These are phyloP conservation scores for Sabuloglossum arenarium DNA, from an alignment of 495 filamentous ascomycete genomes.

Conservation along the genomic window DNA sequence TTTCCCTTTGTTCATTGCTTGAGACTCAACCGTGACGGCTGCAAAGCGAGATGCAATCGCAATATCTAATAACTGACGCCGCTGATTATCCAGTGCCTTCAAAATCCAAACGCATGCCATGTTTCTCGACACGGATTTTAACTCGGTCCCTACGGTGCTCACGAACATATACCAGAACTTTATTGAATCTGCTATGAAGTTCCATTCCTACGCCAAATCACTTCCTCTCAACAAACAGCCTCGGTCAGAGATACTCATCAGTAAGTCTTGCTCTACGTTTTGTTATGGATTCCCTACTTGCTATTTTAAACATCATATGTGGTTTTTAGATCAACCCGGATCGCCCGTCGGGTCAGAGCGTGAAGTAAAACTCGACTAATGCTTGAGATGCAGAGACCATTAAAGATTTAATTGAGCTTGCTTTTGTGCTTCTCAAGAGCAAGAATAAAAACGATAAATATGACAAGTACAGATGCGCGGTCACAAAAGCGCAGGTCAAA, in stretches of 20 bases:
- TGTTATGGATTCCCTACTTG: too few species aligned
- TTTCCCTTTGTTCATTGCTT: too few species aligned
- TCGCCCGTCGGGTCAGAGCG: neutral
- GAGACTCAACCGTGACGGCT: too few species aligned
- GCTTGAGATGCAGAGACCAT: conserved; percentile 33
- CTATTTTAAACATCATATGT: neutral
- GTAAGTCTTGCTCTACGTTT: conserved; percentile 21
- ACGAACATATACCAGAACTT: conserved; percentile 56
- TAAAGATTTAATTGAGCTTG: conserved; percentile 39
- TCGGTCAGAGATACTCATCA: conserved; percentile 30
- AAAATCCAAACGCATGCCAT: conserved; percentile 75
- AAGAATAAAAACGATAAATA: conserved; percentile 23
- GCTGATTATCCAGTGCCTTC: conserved; percentile 31
- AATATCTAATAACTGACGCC: neutral
- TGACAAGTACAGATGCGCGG: conserved; percentile 32
- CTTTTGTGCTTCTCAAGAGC: conserved; percentile 41
- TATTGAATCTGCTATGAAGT: conserved; percentile 56
- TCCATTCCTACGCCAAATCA: conserved; percentile 55
- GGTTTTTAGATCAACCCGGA: too few species aligned
- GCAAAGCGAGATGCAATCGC: neutral
- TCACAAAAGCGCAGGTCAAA: conserved; percentile 42
- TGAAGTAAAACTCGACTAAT: neutral
- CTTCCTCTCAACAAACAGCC: conserved; percentile 35
- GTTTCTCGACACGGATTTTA: conserved; percentile 74
- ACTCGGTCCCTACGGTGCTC: conserved; percentile 44